Base-by-base conservation (phyloP, 148 eudicot species). In the Rhododendron williamsianum region DNA sequence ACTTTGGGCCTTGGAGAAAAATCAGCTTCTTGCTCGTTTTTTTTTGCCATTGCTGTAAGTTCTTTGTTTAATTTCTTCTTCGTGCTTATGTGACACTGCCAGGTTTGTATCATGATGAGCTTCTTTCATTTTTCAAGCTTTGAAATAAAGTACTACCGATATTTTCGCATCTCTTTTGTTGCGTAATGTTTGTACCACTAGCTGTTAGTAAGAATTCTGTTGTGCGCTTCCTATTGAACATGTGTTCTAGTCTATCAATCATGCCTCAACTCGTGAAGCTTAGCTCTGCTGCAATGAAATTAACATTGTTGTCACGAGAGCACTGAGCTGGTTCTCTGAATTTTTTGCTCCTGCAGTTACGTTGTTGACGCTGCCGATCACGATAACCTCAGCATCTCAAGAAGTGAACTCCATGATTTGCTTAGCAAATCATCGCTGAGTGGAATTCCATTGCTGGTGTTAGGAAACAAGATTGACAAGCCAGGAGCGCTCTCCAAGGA, bases 361-460 rank as follows among this genome's bases (percentile, higher is more conserved):
- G 99, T 97, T 76, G 98, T 97, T 86, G 98, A 97, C 84, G 98
- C 97, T 88, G 99, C 98, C 27, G 99, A 95, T 89, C 95, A 92
- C 72, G 99, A 95, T 81, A 97, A 97, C 88, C 86, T 97, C 76
- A 91, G 94, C 89, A 91, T 91, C 87, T 94, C 99, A 84, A 95
- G 87, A 87, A 93, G 95, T 80, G 99, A 97, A 87, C 96, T 97
- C 6, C 99, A 97, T 89, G 98, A 97, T 88, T 90, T 97, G 84
- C 92, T 97, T 76, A 92, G 92, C 91, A 97, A 95, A 85, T 89
- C 94, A 82, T 94, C 99, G 30, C 87, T 97, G 72, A 88, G 88
- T 80, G 99, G 98, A 74, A 97, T 97, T 87, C 99, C 99, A 85
- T 89, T 97, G 85, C 89, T 97, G 87, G 99, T 97, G 69, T 92